Percentiles rank a stretch among this genome's conserved stretches.
These are phyloP conservation scores for Phytopythium sindhum DNA, from an alignment of 352 stramenopile species.

Conservation along the genomic window DNA sequence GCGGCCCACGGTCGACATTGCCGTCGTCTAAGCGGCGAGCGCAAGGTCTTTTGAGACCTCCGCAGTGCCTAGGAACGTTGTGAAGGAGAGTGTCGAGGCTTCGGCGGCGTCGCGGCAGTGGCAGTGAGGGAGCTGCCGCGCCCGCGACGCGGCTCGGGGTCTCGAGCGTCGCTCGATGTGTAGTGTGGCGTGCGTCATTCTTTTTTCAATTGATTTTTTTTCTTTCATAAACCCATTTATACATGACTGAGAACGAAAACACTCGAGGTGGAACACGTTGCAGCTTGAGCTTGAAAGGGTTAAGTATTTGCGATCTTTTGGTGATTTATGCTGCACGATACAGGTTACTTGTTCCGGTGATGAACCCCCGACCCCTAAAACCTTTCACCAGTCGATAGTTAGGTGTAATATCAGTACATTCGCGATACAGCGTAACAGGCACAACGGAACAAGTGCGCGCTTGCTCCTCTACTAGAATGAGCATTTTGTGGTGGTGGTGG, in stretches of 20 bases:
- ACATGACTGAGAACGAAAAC: neutral
- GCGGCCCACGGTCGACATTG: slow-evolving; percentile 95
- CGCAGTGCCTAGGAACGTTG: neutral
- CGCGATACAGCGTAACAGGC: neutral
- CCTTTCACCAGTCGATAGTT: slow-evolving; percentile 1
- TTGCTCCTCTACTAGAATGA: no score
- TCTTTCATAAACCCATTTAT: slow-evolving; percentile 3
- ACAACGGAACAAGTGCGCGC: no score
- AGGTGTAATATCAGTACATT: neutral
- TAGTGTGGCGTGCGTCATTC: slow-evolving; percentile 2
- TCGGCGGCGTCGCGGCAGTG: neutral
- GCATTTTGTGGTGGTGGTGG: neutral
- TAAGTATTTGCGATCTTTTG: neutral
- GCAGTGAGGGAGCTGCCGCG: neutral
- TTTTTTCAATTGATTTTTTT: slow-evolving; percentile 1
- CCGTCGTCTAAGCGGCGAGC: slow-evolving; percentile 53
- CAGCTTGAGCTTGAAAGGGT: neutral
- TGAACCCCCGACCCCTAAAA: neutral
- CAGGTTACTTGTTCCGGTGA: neutral
- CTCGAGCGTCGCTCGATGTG: slow-evolving; percentile 7
- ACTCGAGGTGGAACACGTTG: neutral
- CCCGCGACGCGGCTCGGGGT: neutral
- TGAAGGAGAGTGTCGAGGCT: neutral
- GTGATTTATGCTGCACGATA: neutral
- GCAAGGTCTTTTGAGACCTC: neutral